Conservation (phyloP, 1,284 basidiomycete genomes). For the Cutaneotrichosporon daszewskae region DNA sequence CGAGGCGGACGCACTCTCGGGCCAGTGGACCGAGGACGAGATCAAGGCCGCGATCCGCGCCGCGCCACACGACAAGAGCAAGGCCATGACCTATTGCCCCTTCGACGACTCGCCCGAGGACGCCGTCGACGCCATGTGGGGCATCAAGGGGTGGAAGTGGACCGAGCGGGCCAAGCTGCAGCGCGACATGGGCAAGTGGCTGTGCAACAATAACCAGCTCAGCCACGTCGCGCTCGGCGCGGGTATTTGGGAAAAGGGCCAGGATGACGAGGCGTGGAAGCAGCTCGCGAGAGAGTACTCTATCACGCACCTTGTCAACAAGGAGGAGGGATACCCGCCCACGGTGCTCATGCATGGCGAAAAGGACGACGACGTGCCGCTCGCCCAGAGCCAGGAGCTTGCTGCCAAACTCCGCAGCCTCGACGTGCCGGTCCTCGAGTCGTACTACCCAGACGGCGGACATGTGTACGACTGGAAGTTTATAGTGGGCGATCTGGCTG, state of each 20-base stretch:
- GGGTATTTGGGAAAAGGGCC: too few species aligned
- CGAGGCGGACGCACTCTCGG: not conserved
- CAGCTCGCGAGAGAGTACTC: too few species aligned
- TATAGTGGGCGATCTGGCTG: conserved; percentile 17
- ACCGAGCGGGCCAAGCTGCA: conserved; percentile 1
- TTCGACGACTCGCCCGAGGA: too few species aligned
- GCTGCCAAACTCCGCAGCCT: conserved; percentile 14
- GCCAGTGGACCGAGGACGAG: conserved; percentile 16
- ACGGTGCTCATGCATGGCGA: conserved; percentile 27
- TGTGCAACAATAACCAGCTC: too few species aligned
- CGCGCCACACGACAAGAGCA: conserved; percentile 4
- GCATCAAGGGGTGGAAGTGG: too few species aligned
- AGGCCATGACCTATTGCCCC: conserved; percentile 6
- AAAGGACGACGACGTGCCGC: conserved; percentile 18
- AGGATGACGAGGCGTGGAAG: too few species aligned
- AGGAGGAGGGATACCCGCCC: conserved; percentile 18
- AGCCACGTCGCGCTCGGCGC: not conserved
- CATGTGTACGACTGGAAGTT: conserved; percentile 26
- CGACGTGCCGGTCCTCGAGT: conserved; percentile 13
- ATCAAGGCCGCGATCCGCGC: conserved; percentile 17
- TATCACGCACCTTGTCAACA: not conserved
- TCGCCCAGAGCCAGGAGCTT: conserved; percentile 18
- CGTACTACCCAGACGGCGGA: conserved; percentile 15
- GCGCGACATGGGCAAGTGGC: conserved; percentile 7
- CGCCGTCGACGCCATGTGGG: not conserved